Conservation (phyloP, 2,329 filamentous ascomycete species). For the Diaporthe aspalathi region DNA sequence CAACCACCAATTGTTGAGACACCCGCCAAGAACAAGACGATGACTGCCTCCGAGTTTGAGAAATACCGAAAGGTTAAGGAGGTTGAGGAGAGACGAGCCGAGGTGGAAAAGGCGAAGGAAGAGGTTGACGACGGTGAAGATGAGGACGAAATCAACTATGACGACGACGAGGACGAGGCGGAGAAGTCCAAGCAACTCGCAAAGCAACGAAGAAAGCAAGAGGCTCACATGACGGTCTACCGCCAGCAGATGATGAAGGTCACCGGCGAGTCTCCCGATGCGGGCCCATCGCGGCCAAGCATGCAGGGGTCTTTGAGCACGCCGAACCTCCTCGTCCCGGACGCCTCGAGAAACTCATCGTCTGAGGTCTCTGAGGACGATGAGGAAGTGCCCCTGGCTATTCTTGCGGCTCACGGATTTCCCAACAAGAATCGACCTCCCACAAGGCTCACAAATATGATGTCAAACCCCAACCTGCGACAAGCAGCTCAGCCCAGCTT, state of each 20-base stretch:
- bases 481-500: constrained; percentile 60
- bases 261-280: constrained; percentile 75
- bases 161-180: constrained; percentile 81
- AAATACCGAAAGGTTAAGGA: constrained; percentile 81
- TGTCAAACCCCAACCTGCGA: constrained; percentile 79
- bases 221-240: constrained; percentile 90
- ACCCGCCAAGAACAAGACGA: constrained; percentile 76
- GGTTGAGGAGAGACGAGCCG: constrained; percentile 52
- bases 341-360: constrained; percentile 50
- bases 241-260: constrained; percentile 98
- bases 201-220: constrained; percentile 85
- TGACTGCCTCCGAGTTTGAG: constrained; percentile 91
- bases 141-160: constrained; percentile 73
- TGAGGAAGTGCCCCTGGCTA: constrained; percentile 87
- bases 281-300: constrained; percentile 61
- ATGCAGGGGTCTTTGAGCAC: constrained; percentile 71
- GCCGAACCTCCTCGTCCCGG: constrained; percentile 51
- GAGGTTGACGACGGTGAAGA: constrained; percentile 72
- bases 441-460: constrained; percentile 70
- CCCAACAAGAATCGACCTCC: constrained; percentile 82
- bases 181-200: constrained; percentile 80
- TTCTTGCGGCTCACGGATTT: constrained; percentile 89
- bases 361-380: constrained; percentile 74
- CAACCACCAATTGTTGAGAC: constrained; percentile 3
- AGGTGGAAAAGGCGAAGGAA: constrained; percentile 58